phyloP scores from a whole-genome alignment of 225 moss, liverwort and hornwort genomes.

The Thuidium tamariscinum region DNA sequence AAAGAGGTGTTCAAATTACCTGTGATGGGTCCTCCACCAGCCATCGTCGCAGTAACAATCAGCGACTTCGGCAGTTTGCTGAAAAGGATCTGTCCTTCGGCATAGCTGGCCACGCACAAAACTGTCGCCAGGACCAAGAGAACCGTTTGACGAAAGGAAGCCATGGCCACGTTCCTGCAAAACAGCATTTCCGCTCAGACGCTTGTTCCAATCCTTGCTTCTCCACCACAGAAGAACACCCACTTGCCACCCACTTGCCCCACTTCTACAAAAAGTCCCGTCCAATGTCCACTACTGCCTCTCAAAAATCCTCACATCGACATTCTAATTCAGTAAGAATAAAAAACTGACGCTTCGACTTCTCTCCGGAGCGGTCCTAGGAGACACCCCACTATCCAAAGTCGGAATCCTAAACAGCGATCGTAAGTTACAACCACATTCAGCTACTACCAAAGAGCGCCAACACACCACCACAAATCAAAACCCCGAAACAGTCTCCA shows the following conservation, averaged over 20 bases:
- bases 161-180: conserved; percentile 18
- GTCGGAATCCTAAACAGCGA: not conserved
- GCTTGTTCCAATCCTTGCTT: not conserved
- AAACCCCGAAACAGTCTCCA: not conserved
- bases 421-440: not conserved
- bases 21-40: not conserved
- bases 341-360: not conserved
- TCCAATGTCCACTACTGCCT: not conserved
- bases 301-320: not conserved
- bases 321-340: not conserved
- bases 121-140: conserved; percentile 11
- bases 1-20: not conserved
- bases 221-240: not conserved
- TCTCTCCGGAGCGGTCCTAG: not conserved
- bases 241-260: no score
- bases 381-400: not conserved
- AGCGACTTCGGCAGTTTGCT: conserved; percentile 12
- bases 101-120: conserved; percentile 5
- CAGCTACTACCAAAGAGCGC: not conserved
- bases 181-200: not conserved
- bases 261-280: not conserved
- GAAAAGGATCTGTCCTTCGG: conserved; percentile 8
- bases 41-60: conserved; percentile 15
- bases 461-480: not conserved
- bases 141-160: not conserved